Base-by-base conservation (phyloP, 148 eudicot genomes). In the Hydrangea macrophylla region DNA sequence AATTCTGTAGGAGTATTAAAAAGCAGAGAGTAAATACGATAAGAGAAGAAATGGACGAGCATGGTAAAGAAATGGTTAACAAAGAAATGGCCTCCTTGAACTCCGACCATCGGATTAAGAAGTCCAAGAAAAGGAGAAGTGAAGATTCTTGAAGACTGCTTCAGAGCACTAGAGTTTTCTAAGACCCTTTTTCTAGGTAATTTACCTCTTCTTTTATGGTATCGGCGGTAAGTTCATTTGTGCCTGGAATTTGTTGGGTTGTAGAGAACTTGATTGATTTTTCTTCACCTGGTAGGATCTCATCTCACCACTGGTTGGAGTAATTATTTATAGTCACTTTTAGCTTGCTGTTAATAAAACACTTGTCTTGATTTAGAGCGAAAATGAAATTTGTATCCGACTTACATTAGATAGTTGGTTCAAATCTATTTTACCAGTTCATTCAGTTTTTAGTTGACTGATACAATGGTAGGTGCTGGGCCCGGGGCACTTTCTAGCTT, bases 121-220 rank as follows among this genome's bases (percentile, higher is more conserved):
- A 85, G 62, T 17, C 83, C 42, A 92, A 86, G 80, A 85, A 65
- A 67, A 77, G 50, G 67, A 88, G 73, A 78, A 65, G 45, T 20
- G 73, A 73, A 58, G 73, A 64, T 64, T 73, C 53, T 61, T 82
- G 77, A 75, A 75, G 64, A 35, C 58, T 62, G 69, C 32, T 45
- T 15, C 39, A 36, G 53, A 23, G 9, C 11, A n/a, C 58, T n/a
- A 32, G 40, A 28, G 36, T 39, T 27, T 55, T 15, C 37, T 48
- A 2, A 24, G 51, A 11, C 27, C 20, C 20, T 30, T 9, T 28
- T 60, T 32, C 28, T 59, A 2, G 42, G 48, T 30, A 13, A 59
- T 23, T 13, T 20, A 7, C 28, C 31, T 68, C 1, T 57, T 27
- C 35, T 15, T 20, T 28, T 56, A n/a, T 15, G 2, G 11, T 23